phyloP scores from a whole-genome alignment of 805 yeast species.

The Wickerhamomyces ciferrii region DNA sequence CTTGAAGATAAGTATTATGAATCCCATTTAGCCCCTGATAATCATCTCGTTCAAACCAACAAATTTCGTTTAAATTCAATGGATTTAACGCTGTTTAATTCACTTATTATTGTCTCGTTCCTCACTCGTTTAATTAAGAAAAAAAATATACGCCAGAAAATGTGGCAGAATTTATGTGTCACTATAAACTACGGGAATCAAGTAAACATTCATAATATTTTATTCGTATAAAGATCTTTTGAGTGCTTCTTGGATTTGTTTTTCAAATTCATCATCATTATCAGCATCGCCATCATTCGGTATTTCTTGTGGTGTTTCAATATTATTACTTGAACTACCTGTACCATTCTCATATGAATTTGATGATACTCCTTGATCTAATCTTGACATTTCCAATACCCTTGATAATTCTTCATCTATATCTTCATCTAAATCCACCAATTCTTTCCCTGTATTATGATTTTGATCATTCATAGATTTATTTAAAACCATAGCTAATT shows the following conservation, averaged over 20 bases:
- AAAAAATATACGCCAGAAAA: no score
- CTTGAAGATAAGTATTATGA: no score
- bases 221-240: constrained; percentile 17
- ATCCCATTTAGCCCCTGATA: no score
- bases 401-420: constrained; percentile 6
- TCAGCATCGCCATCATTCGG: constrained; percentile 10
- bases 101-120: background rate
- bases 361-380: constrained; percentile 4
- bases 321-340: background rate
- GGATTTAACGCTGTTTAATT: background rate
- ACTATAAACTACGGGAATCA: background rate
- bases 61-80: background rate
- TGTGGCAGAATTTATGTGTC: background rate
- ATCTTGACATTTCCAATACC: constrained; percentile 7
- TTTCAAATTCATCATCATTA: constrained; percentile 5
- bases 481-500: constrained; percentile 21
- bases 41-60: background rate
- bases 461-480: constrained; percentile 10
- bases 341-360: background rate
- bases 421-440: constrained; percentile 3
- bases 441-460: background rate
- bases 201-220: background rate
- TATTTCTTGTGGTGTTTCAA: background rate
- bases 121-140: background rate
- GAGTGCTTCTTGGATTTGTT: constrained; percentile 18